Base-by-base conservation (phyloP, 768 basidiomycete species). In the Boletus tomentosulus region DNA sequence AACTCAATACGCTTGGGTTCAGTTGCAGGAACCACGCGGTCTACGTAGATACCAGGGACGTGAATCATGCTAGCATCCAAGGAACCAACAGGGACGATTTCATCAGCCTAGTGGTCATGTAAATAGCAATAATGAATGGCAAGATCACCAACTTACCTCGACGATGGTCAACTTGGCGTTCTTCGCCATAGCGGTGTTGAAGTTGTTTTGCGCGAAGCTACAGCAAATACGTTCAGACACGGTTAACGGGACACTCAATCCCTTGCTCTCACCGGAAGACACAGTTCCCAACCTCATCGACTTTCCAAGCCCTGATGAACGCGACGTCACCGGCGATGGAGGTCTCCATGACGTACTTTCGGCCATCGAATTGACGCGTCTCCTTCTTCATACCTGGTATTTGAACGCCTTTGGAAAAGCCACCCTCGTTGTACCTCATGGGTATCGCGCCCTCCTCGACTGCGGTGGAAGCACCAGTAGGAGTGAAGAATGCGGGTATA, bases 401-500 rank as follows among this genome's bases (percentile, higher is more conserved):
- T 27, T 82, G 81, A 46, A 95, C 76, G 35, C 89, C 87, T 5
- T 80, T 78, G 22, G 77, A 72, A 50, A 83, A 77, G n/a, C 90
- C 89, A 19, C 88, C 89, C 24, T 81, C 76, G 47, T 88, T 86
- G 69, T 91, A 92, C 24, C 85, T 80, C 59, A 87, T 79, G 27
- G 92, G 88, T 62, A 94, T 90, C 4, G 78, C 69, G 2, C 92
- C 92, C 45, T 83, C 73, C 68, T 94, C 89, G 3, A 92, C 81
- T 3, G 89, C 89, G 19, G 92, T 94, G 22, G 80, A 81, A 8
- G 90, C 89, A 15, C 94, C 93, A 0, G 92, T 93, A 15, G 92
- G 93, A 6, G 91, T 96, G 71, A 77, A 95, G 76, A 97, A 93
- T n/a, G 87, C 92, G 16, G 93, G 92, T 55, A 93, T 92, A 48